phyloP scores from a whole-genome alignment of 2,329 filamentous ascomycete species.

The Fusarium sp. region DNA sequence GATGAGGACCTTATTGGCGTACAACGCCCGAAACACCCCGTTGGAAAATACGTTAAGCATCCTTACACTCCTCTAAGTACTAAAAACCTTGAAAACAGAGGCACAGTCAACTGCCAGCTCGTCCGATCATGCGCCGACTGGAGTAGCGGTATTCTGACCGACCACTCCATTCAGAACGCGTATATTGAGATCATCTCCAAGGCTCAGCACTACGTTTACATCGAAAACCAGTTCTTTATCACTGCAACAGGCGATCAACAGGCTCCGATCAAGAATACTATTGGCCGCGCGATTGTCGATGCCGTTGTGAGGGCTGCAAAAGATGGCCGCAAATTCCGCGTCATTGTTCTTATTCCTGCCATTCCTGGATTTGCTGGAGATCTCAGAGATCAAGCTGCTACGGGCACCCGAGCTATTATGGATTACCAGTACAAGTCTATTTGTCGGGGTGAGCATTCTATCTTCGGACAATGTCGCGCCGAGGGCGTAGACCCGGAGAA shows the following conservation, averaged over 20 bases:
- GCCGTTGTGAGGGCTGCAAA: constrained; percentile 82
- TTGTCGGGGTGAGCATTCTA: constrained; percentile 88
- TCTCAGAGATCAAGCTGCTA: constrained; percentile 80
- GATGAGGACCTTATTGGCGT: constrained; percentile 89
- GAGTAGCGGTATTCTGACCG: constrained; percentile 87
- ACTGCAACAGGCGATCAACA: constrained; percentile 92
- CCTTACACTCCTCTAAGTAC: constrained; percentile 73
- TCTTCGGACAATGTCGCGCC: constrained; percentile 77
- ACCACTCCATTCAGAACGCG: constrained; percentile 87
- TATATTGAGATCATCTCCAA: constrained; percentile 86
- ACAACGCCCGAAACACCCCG: constrained; percentile 86
- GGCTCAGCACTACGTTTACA: constrained; percentile 93
- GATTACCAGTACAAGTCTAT: constrained; percentile 99
- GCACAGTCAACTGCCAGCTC: constrained; percentile 82
- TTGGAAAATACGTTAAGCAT: constrained; percentile 86
- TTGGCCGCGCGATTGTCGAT: constrained; percentile 90
- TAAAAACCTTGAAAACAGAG: constrained; percentile 71
- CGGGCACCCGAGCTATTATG: constrained; percentile 93
- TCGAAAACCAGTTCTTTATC: constrained; percentile 99
- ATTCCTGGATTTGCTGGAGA: constrained; percentile 96
- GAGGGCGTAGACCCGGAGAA: constrained; percentile 79
- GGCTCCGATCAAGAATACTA: constrained; percentile 83
- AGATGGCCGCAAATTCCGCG: constrained; percentile 85
- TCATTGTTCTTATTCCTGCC: constrained; percentile 90
- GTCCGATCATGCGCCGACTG: constrained; percentile 92